Base-by-base conservation (phyloP, 2,329 filamentous ascomycete species). In the Leptographium flavum region DNA sequence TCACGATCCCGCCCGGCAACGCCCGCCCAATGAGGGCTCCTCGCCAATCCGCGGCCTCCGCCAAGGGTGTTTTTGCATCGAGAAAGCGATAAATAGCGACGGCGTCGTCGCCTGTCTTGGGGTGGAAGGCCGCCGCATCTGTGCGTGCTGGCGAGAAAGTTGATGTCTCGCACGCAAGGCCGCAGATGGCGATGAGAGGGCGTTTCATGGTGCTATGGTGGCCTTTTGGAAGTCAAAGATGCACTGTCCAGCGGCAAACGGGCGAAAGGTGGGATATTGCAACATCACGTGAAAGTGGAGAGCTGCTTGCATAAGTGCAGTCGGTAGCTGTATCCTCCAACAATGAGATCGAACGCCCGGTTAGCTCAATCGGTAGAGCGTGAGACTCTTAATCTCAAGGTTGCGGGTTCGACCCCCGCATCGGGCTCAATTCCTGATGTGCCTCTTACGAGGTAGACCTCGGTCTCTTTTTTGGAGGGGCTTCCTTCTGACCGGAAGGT, bases 331-430 rank as follows among this genome's bases (percentile, higher is more conserved):
- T 2, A 8, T 28, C 27, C 23, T 32, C 17, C 45, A 50, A 47
- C 43, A 50, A 50, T 45, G 44, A 52, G 49, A 48, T 46, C 45
- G 25, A 48, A 51, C 50, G 69, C 69, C 69, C 65, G 69, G 70
- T 68, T 78, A 77, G 73, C 73, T 77, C 73, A 77, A 76, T 77
- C 72, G 72, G 73, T 79, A 81, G 76, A 81, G 75, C 76, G 75
- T 79, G 70, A 78, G 76, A 79, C 76, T 80, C 76, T 74, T 73
- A 73, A 71, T 56, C 54, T 54, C 51, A 56, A 56, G 54, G 54
- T 55, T 56, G 55, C 53, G 55, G 55, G 55, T 56, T 56, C 54
- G 67, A 69, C 64, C 66, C 67, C 67, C 66, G 64, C 66, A 61
- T 65, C 56, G 60, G 63, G 63, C 63, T 65, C 61, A 63, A 63